Evolutionary conservation across 805 yeast species (phyloP), one percentile per base, ranked within the genome.

Genomic region (Barnettozyma sp.): DNA sequence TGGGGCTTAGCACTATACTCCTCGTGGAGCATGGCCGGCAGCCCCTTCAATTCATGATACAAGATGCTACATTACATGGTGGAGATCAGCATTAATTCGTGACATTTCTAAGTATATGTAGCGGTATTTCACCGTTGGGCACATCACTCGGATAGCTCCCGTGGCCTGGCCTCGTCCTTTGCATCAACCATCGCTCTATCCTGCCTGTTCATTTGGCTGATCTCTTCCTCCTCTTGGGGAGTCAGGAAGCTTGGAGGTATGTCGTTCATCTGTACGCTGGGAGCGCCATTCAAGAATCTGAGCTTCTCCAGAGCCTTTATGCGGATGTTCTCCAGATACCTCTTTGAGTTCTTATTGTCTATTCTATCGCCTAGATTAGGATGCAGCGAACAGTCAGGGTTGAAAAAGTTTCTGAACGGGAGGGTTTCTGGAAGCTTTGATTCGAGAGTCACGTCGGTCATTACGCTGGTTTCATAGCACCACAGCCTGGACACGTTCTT

Each of bases 401-500:
- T 35, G 27, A 39, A 39, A 24, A 39, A 39, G 17, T 39, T 35
- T 30, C 39, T 23, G 84, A 88, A 65, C 14, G 56, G 56, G 22
- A 88, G 63, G 48, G 76, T 80, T n/a, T 79, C 62, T 18, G 56
- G 56, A 22, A 88, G 65, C 48, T 77, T 80, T 10, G 79, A 61
- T 22, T 85, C 83, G 49, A 90, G 64, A 32, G 79, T 70, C 11
- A 81, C 85, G 48, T 84, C 81, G 46, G 92, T 80, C 54, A 90
- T 70, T 19, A 92, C 69, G 23, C 96, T 90, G 0, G 96, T 79
- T 60, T 92, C 98, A 54, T 71, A 88, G 2, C 95, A 76, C 97
- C 98, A 90, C 10, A 94, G 73, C 48, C 98, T 69, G 5, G 97
- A 86, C 33, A 92, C 98, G 56, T 92, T 92, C 58, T 97, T 73